Percentiles rank a stretch among this genome's conserved stretches.
Evolutionary conservation across 768 basidiomycete species (phyloP).

Genomic region (Mycena rebaudengoi): DNA sequence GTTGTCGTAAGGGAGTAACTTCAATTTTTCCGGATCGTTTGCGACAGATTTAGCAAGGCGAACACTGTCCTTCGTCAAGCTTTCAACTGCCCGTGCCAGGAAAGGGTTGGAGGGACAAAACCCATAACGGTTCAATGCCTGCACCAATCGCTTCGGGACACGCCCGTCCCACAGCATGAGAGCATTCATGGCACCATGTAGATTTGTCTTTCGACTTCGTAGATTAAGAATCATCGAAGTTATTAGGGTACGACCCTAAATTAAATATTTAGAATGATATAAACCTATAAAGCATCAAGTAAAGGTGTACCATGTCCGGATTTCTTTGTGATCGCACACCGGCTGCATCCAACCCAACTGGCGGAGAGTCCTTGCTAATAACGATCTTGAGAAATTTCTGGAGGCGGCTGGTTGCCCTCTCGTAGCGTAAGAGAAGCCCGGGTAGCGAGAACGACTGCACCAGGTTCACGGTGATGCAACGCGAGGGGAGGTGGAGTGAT

Average conservation of each 20-base stretch:
- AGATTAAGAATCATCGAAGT: slow-evolving; percentile 28
- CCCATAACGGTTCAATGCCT: slow-evolving; percentile 25
- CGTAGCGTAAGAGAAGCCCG: too few relatives aligned
- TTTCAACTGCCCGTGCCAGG: too few relatives aligned
- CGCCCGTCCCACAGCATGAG: slow-evolving; percentile 24
- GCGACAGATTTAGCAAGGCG: slow-evolving; percentile 11
- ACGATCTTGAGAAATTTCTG: too few relatives aligned
- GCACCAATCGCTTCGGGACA: slow-evolving; percentile 22
- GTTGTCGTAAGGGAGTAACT: slow-evolving; percentile 31
- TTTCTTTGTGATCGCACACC: not conserved
- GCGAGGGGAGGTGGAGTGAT: not conserved
- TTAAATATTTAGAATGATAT: not conserved
- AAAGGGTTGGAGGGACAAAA: slow-evolving; percentile 16
- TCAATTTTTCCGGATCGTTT: slow-evolving; percentile 26
- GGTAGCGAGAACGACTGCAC: too few relatives aligned
- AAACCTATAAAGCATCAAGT: not conserved
- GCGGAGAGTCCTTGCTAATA: too few relatives aligned
- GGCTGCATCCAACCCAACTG: too few relatives aligned
- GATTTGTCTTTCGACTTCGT: slow-evolving; percentile 22
- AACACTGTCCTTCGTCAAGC: slow-evolving; percentile 14
- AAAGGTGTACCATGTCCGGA: not conserved
- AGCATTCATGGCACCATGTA: slow-evolving; percentile 20
- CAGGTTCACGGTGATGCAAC: too few relatives aligned
- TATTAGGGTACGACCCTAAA: slow-evolving; percentile 24
- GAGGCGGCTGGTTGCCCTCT: too few relatives aligned